Evolutionary conservation across 2,329 filamentous ascomycete species (phyloP).

Genomic region (Alternaria gansuensis): DNA sequence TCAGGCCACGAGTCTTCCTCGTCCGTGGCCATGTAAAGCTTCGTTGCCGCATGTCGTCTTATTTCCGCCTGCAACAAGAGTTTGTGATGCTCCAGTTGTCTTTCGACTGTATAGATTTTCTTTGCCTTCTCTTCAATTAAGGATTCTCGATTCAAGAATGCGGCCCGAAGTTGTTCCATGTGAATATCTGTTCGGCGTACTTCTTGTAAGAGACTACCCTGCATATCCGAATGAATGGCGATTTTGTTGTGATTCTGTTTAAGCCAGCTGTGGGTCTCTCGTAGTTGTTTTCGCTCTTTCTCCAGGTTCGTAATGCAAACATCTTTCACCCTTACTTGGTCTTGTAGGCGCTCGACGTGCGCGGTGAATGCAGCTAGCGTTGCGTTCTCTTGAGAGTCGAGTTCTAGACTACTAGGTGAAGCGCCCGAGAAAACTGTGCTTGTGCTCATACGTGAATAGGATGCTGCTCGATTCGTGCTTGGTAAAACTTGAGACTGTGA

Average conservation of each 20-base stretch:
- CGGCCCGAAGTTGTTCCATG: conserved; percentile 42
- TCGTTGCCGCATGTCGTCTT: conserved; percentile 48
- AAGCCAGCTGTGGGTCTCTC: conserved; percentile 30
- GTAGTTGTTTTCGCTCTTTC: conserved; percentile 30
- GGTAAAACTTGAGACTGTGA: conserved; percentile 19
- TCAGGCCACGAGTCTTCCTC: conserved; percentile 40
- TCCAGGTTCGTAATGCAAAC: conserved; percentile 36
- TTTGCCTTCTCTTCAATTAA: conserved; percentile 47
- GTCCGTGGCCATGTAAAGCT: conserved; percentile 31
- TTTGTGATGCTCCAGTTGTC: conserved; percentile 54
- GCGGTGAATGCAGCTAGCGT: conserved; percentile 38
- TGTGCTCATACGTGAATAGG: conserved; percentile 37
- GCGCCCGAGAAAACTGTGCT: conserved; percentile 43
- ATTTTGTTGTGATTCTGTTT: conserved; percentile 37
- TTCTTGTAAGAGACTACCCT: conserved; percentile 41
- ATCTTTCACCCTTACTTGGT: conserved; percentile 46
- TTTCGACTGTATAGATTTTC: conserved; percentile 39
- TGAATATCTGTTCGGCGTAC: conserved; percentile 39
- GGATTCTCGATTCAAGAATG: conserved; percentile 44
- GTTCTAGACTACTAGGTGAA: conserved; percentile 26
- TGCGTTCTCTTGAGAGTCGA: conserved; percentile 33
- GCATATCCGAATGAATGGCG: conserved; percentile 41
- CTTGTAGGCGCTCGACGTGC: conserved; percentile 46
- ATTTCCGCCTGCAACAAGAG: conserved; percentile 54
- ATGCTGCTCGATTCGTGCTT: conserved; percentile 5